Conservation (phyloP, 768 basidiomycete species). For the Phaeotremella fagi region DNA sequence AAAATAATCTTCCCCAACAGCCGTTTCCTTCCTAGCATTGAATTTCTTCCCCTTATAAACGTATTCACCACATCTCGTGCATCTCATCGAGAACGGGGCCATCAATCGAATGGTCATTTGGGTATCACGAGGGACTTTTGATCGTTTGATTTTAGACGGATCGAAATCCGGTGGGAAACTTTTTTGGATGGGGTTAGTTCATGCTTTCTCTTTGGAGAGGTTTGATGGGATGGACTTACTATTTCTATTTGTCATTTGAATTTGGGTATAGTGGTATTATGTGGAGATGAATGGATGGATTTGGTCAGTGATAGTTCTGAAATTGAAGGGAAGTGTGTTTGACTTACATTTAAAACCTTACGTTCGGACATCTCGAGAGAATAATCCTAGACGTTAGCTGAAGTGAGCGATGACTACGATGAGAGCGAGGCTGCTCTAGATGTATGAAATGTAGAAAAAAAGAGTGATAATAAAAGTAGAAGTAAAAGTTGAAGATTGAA, state of each 20-base stretch:
- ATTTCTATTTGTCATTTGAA: slow-evolving; percentile 28
- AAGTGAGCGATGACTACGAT: too few species aligned
- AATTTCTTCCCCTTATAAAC: slow-evolving; percentile 99
- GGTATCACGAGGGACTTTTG: slow-evolving; percentile 84
- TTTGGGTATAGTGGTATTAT: too few species aligned
- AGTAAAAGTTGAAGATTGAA: too few species aligned
- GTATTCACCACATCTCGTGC: slow-evolving; percentile 91
- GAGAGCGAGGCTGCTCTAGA: too few species aligned
- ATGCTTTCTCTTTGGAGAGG: too few species aligned
- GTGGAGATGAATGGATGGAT: slow-evolving; percentile 2
- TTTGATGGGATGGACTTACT: slow-evolving; percentile 46
- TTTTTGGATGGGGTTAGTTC: too few species aligned
- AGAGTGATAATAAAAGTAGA: too few species aligned
- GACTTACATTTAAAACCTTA: slow-evolving; percentile 69
- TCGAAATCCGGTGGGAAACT: slow-evolving; percentile 93
- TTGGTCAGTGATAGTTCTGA: background rate
- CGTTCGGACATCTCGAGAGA: slow-evolving; percentile 48
- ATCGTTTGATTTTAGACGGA: slow-evolving; percentile 87
- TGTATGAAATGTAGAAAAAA: too few species aligned
- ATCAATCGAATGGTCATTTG: slow-evolving; percentile 98
- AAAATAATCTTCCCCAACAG: slow-evolving; percentile 93
- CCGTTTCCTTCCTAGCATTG: slow-evolving; percentile 97
- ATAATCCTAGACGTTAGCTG: background rate
- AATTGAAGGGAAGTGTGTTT: background rate
- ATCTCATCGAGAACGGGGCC: slow-evolving; percentile 95